Conservation (phyloP, 306 rosid genomes). For the Vigna mungo region DNA sequence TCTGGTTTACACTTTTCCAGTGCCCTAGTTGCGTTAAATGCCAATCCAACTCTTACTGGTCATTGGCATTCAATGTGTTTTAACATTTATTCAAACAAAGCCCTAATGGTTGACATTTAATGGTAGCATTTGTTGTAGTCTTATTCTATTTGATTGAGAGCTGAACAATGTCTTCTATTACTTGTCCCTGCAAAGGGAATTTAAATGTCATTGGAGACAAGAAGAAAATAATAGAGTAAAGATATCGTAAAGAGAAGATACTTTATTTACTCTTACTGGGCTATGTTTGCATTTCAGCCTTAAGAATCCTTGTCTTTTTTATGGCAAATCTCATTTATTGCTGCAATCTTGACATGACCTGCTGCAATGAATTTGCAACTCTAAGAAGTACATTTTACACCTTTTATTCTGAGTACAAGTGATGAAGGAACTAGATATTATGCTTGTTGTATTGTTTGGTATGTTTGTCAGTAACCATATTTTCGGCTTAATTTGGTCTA, state of each 20-base stretch:
- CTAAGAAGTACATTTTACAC: conserved; percentile 1
- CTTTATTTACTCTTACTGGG: background rate
- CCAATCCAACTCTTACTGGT: background rate
- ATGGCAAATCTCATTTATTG: conserved; percentile 18
- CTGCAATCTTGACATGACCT: conserved; percentile 2
- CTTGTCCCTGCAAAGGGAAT: conserved; percentile 13
- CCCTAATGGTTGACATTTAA: conserved; percentile 20
- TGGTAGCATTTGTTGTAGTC: conserved; percentile 4
- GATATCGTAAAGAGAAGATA: conserved; percentile 26
- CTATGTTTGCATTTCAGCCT: conserved; percentile 34
- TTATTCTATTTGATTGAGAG: conserved; percentile 19
- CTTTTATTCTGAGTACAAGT: conserved; percentile 11
- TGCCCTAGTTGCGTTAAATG: background rate
- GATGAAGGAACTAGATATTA: background rate
- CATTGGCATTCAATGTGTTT: background rate
- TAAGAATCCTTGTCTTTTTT: background rate
- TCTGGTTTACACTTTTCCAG: background rate
- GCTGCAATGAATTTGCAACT: conserved; percentile 16
- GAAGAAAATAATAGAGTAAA: background rate
- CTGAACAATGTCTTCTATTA: conserved; percentile 14
- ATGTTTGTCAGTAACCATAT: background rate
- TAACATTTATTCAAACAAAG: background rate
- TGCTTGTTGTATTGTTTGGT: conserved; percentile 27
- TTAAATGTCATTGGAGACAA: background rate
- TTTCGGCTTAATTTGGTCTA: conserved; percentile 35